Evolutionary conservation across 768 basidiomycete genomes (phyloP).

Genomic region (Trametes villosa): DNA sequence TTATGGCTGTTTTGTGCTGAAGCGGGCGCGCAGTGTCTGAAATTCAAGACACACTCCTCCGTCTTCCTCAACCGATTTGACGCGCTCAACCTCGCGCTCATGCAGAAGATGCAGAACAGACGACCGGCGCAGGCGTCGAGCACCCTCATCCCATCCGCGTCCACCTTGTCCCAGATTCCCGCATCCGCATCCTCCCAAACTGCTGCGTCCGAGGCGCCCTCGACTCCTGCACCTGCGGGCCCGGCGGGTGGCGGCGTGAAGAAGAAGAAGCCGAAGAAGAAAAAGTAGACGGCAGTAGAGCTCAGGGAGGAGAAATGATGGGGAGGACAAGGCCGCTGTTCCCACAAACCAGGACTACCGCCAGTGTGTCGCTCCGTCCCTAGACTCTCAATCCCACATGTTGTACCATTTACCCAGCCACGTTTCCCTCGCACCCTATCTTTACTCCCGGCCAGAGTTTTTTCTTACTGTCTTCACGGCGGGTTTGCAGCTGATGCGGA

Average conservation of each 20-base stretch:
- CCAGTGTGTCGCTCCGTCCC: neutral
- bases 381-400: slow-evolving; percentile 5
- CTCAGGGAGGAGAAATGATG: too few species aligned
- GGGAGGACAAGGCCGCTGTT: neutral
- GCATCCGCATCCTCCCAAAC: neutral
- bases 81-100: slow-evolving; percentile 82
- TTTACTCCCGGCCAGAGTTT: too few species aligned
- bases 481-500: too few species aligned
- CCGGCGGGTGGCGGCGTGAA: slow-evolving; percentile 63
- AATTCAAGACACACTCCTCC: slow-evolving; percentile 94
- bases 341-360: neutral
- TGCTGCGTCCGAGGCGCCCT: slow-evolving; percentile 3
- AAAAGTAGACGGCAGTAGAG: slow-evolving; percentile 50
- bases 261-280: slow-evolving; percentile 87
- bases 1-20: neutral
- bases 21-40: slow-evolving; percentile 72
- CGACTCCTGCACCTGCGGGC: slow-evolving; percentile 38
- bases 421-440: too few species aligned
- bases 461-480: too few species aligned
- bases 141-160: slow-evolving; percentile 7
- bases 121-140: slow-evolving; percentile 25
- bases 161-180: slow-evolving; percentile 3
- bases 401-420: slow-evolving; percentile 4
- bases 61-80: slow-evolving; percentile 98
- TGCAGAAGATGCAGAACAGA: slow-evolving; percentile 83